Base-by-base conservation (phyloP, 78 protist species). In the Creolimax fragrantissima region DNA sequence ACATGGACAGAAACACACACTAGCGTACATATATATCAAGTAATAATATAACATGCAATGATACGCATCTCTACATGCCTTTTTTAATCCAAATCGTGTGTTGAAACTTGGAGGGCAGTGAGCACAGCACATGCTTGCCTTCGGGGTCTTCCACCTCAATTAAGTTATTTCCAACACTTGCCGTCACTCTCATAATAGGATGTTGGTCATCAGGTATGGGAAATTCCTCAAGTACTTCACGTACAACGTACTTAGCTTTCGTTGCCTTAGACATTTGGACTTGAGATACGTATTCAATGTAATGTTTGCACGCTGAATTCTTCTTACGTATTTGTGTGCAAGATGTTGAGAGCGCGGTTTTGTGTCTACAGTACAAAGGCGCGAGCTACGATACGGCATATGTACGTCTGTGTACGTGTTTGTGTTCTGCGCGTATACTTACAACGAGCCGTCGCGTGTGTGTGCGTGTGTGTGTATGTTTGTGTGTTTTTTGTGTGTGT, bases 371-470 rank as follows among this genome's bases (percentile, higher is more conserved):
- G n/a, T n/a, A n/a, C n/a, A n/a, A n/a, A n/a, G n/a, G n/a, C n/a
- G n/a, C n/a, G n/a, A n/a, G n/a, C n/a, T n/a, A n/a, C n/a, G n/a
- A n/a, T n/a, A n/a, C n/a, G n/a, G n/a, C 74, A 58, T 24, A 17
- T 24, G 24, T 1, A 32, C 74, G 11, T 24, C 74, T 24, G 74
- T 58, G 74, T 58, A 24, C 74, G 74, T 58, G 74, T 58, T 81
- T 74, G 88, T 44, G 81, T 36, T 36, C 45, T 58, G 45, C 66
- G 37, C 92, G 92, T 32, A 89, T 66, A 84, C 45, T 42, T 45
- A 35, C 74, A 58, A 32, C 74, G 74, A 58, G 24, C 74, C 74
- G 39, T 58, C 39, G 24, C 74, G 24, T 24, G 24, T 17, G 39
- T 24, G 74, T 58, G 24, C 24, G 74, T 32, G 24, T 24, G 24